These are phyloP conservation scores for Neofusicoccum sp. DNA, from an alignment of 2,329 filamentous ascomycete genomes.

Conservation along the genomic window DNA sequence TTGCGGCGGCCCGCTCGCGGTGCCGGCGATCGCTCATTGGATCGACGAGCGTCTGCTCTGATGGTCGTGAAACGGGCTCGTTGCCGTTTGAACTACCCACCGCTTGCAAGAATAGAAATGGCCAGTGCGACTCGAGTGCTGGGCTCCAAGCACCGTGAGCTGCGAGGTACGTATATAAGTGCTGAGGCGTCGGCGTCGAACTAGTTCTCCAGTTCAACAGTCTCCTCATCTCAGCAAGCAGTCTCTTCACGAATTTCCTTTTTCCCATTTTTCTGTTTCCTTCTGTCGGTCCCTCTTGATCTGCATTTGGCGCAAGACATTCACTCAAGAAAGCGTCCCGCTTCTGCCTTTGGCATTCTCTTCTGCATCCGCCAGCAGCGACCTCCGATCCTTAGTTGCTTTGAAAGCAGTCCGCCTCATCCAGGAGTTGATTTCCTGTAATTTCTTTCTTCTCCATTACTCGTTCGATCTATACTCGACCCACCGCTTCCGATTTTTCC, in stretches of 20 bases:
- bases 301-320: constrained; percentile 29
- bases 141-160: not conserved
- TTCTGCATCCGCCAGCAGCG: constrained; percentile 40
- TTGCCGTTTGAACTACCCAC: not conserved
- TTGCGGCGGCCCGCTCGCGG: not conserved
- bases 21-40: constrained; percentile 12
- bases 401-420: constrained; percentile 13
- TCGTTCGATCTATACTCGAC: not conserved
- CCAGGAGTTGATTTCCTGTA: constrained; percentile 20
- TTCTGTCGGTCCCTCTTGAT: constrained; percentile 24
- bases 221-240: constrained; percentile 31
- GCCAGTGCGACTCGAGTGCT: constrained; percentile 8
- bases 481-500: not conserved
- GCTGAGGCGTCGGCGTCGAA: not conserved
- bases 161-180: constrained; percentile 3
- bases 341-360: not conserved
- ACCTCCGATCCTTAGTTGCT: constrained; percentile 21
- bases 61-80: constrained; percentile 14
- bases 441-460: constrained; percentile 23
- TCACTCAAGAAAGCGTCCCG: constrained; percentile 25
- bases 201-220: constrained; percentile 1
- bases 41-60: constrained; percentile 12
- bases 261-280: constrained; percentile 35
- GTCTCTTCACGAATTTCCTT: constrained; percentile 35
- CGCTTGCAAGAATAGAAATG: constrained; percentile 15